Conservation (phyloP, 1,284 basidiomycete species). For the Lentinus polychrous region DNA sequence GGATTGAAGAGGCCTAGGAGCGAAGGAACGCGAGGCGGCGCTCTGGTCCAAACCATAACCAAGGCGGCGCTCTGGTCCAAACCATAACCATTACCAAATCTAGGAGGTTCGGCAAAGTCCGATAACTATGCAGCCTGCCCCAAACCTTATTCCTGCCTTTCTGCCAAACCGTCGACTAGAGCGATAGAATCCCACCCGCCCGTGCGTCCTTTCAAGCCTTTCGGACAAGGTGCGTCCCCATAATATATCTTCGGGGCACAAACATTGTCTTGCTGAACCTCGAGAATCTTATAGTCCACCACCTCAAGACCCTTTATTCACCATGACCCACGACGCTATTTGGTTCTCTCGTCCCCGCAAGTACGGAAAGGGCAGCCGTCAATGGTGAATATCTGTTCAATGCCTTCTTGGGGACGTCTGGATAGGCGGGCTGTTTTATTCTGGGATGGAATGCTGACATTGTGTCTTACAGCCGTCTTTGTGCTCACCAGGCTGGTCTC, state of each 20-base stretch:
- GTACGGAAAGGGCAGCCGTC: constrained; percentile 92
- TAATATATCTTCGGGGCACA: not conserved
- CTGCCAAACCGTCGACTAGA: not conserved
- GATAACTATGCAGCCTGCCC: constrained; percentile 1
- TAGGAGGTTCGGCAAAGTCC: not conserved
- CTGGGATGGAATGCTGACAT: constrained; percentile 5
- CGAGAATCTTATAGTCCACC: not conserved
- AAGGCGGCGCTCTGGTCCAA: no score
- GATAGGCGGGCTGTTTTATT: not conserved
- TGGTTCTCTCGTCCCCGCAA: constrained; percentile 93
- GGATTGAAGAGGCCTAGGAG: no score
- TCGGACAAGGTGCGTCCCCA: constrained; percentile 10
- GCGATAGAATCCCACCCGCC: not conserved
- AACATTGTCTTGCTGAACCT: not conserved
- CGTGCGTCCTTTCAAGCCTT: not conserved
- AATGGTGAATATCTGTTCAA: constrained; percentile 57
- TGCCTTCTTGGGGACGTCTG: not conserved
- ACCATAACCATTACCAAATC: not conserved
- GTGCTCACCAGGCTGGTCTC: constrained; percentile 93
- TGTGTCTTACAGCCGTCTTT: constrained; percentile 68
- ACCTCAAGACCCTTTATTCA: constrained; percentile 18
- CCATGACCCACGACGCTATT: constrained; percentile 89
- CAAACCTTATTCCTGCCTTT: constrained; percentile 3
- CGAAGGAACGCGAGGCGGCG: no score
- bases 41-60: no score